Evolutionary conservation across 768 basidiomycete genomes (phyloP), one percentile per base, ranked within the genome.

Genomic region (Cystobasidium ongulense): DNA sequence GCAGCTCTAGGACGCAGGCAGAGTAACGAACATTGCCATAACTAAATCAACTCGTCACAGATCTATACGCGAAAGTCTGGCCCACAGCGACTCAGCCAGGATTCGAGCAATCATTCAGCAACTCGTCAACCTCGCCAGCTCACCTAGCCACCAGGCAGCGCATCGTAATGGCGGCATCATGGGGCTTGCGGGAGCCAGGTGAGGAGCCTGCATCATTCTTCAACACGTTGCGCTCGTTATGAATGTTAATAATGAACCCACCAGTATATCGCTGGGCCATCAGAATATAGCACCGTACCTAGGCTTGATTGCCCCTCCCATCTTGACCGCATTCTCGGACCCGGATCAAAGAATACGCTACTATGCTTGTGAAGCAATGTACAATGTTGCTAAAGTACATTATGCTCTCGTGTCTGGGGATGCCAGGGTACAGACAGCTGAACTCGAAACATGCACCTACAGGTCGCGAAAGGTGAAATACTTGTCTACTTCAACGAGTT

Each of bases 401-500:
- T 0, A 50, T 29, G 54, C 35, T 59, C 29, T n/a, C 5, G 25
- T 27, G 13, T 17, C 15, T 8, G 5, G 7, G 46, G 15, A 50
- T 50, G 5, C n/a, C 46, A 8, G 18, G 46, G n/a, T n/a, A 7
- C 38, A 11, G 1, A 11, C 1, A 18, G 36, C 25, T 59, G n/a
- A 5, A 10, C 29, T 38, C 78, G 53, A 66, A 77, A 8, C 21
- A 31, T 29, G 46, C n/a, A 27, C 31, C 4, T 53, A n/a, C 17
- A 84, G 81, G 94, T 96, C 18, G 95, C 93, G 36, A 95, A 96
- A 78, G 96, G 95, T 43, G 95, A 97, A 81, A 89, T 98, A 36
- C 83, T 99, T 72, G 87, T 97, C 17, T 96, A 94, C 80, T 99
- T 97, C 84, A 99, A 99, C 79, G 92, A 94, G 72, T 92, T 98